Base-by-base conservation (phyloP, 2,329 filamentous ascomycete species). In the Immersiporthe knoxdaviesiana region DNA sequence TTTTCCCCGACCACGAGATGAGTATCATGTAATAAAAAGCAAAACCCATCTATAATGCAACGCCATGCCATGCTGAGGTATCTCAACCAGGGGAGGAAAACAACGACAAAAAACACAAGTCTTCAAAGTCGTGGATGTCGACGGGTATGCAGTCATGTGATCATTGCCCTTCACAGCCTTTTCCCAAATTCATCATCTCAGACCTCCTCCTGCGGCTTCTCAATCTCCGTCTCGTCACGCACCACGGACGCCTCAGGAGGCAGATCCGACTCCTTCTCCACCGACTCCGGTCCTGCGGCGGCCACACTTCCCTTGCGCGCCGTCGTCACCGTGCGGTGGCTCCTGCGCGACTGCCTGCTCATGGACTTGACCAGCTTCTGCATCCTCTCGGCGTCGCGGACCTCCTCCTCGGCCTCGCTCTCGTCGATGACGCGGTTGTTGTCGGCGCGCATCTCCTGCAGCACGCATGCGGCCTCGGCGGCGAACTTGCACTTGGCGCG, bases 401-500 rank as follows among this genome's bases (percentile, higher is more conserved):
- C 68, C 65, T 68, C 70, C 60, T 66, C 66, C 66, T 68, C 67
- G 14, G 68, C 68, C 59, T 70, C 68, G 54, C 64, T 65, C 66
- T 72, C 70, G 7, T 65, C 68, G 41, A 39, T 41, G 58, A 68
- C 68, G 5, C 44, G 65, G 35, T 67, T 66, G 61, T 67, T 66
- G 30, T 64, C 30, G 35, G 50, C 65, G 24, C 63, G 70, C 70
- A 72, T 68, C 63, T 68, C 68, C 60, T 67, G 63, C 11, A 70
- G 66, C 14, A 72, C 60, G 4, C 60, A 27, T 16, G 70, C 70
- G 24, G 70, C 70, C 60, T 72, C 70, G 47, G 68, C 66, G 41
- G 70, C 70, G 37, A 66, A 81, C 62, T 78, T 76, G 73, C 78
- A 80, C 67, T 74, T 75, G 24, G 74, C 75, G 68, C 79, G 76